Conservation (phyloP, 805 yeast genomes). For the Saccharomyces eubayanus region DNA sequence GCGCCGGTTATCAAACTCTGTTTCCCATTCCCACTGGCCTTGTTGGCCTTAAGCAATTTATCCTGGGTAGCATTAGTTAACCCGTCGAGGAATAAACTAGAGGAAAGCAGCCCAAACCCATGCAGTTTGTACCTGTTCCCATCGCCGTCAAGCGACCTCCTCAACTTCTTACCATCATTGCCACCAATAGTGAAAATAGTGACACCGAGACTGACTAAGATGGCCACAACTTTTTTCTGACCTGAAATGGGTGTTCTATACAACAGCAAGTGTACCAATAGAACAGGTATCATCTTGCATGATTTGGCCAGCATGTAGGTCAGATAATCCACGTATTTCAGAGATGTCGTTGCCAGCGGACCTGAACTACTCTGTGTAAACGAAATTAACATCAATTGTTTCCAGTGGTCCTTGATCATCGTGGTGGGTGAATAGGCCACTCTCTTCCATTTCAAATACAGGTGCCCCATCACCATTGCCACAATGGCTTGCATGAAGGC, state of each 20-base stretch:
- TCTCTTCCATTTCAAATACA: slow-evolving; percentile 41
- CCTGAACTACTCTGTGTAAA: slow-evolving; percentile 71
- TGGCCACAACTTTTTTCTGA: slow-evolving; percentile 72
- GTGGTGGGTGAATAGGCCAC: slow-evolving; percentile 26
- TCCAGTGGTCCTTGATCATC: slow-evolving; percentile 30
- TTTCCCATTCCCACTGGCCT: slow-evolving; percentile 1
- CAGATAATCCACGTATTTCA: slow-evolving; percentile 77
- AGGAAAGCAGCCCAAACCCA: slow-evolving; percentile 53
- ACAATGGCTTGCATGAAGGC: slow-evolving; percentile 65
- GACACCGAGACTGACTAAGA: slow-evolving; percentile 76
- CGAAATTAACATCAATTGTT: slow-evolving; percentile 46
- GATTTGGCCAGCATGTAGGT: slow-evolving; percentile 83
- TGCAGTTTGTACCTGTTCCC: slow-evolving; percentile 25
- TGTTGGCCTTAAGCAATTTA: slow-evolving; percentile 48
- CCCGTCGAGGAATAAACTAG: slow-evolving; percentile 78
- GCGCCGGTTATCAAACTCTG: slow-evolving; percentile 61
- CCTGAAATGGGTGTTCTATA: slow-evolving; percentile 65
- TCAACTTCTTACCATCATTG: slow-evolving; percentile 6
- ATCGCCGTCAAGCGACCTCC: slow-evolving; percentile 30
- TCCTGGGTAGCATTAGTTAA: slow-evolving; percentile 92
- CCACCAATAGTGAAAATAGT: slow-evolving; percentile 57
- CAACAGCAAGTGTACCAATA: slow-evolving; percentile 65
- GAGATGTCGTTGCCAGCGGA: slow-evolving; percentile 72
- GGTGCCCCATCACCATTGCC: slow-evolving; percentile 61
- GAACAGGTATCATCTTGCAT: slow-evolving; percentile 91